phyloP scores from a whole-genome alignment of 202 grass and related monocot species.

The Brachypodium distachyon region DNA sequence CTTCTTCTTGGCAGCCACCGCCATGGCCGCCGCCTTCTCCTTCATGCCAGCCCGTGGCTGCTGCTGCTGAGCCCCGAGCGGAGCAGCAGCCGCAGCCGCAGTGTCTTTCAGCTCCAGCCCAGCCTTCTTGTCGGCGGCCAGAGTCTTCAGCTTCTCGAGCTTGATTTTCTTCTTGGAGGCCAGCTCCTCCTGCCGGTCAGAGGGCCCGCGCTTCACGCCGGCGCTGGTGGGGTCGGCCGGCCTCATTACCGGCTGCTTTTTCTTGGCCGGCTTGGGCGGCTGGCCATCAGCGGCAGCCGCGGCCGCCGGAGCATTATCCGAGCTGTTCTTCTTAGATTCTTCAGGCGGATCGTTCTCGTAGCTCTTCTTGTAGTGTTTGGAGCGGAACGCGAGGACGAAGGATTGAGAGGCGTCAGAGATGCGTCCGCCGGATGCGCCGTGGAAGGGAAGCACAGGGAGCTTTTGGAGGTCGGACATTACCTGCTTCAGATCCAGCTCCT shows the following conservation, averaged over 20 bases:
- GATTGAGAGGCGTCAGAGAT: conserved; percentile 33
- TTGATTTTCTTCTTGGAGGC: conserved; percentile 68
- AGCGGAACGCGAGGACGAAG: conserved; percentile 77
- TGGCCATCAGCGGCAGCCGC: neutral
- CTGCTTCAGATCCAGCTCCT: conserved; percentile 38
- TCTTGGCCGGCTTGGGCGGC: conserved; percentile 19
- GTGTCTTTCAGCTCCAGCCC: conserved; percentile 9
- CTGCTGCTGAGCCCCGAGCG: neutral
- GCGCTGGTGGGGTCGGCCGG: conserved; percentile 27
- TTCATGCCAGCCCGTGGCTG: neutral
- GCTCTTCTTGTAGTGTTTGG: conserved; percentile 69
- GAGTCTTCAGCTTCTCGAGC: conserved; percentile 55
- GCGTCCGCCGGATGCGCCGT: conserved; percentile 33
- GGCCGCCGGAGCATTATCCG: neutral
- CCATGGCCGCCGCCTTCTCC: conserved; percentile 32
- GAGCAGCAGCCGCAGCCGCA: neutral
- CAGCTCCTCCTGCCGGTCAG: conserved; percentile 68
- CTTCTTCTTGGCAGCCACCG: conserved; percentile 24
- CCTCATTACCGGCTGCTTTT: conserved; percentile 25
- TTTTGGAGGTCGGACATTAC: conserved; percentile 57
- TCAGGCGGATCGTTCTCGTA: conserved; percentile 42
- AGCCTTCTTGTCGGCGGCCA: conserved; percentile 68
- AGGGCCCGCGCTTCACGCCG: conserved; percentile 53
- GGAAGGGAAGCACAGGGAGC: conserved; percentile 52
- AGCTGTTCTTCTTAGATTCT: conserved; percentile 26